A percentile compares a stretch with the other conserved stretches of the same genome.
These are phyloP conservation scores for Kalmusia sp. DNA, from an alignment of 2,329 filamentous ascomycete genomes.

Conservation along the genomic window DNA sequence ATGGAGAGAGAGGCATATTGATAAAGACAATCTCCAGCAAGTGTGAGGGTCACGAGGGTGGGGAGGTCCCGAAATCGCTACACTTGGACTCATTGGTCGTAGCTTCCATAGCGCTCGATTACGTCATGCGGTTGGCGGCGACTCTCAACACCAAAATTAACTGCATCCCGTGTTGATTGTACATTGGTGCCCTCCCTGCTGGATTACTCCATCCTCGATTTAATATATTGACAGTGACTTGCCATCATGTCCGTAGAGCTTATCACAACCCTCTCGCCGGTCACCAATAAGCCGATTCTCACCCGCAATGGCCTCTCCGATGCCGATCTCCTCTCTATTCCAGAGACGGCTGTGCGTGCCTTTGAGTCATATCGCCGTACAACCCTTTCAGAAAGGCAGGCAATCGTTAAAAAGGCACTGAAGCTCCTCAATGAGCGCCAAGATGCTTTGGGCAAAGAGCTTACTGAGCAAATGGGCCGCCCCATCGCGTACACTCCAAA, in stretches of 20 bases:
- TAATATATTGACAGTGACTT: conserved; percentile 22
- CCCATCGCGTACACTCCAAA: conserved; percentile 86
- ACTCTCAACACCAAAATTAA: conserved; percentile 21
- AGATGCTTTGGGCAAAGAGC: conserved; percentile 81
- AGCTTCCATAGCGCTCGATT: background rate
- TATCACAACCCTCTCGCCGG: conserved; percentile 84
- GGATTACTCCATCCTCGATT: conserved; percentile 18
- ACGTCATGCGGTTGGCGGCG: conserved; percentile 21
- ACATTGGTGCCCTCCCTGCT: conserved; percentile 22
- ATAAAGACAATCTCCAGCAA: too few species aligned
- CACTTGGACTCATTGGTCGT: background rate
- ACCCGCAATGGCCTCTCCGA: conserved; percentile 77
- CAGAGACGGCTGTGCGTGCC: conserved; percentile 73
- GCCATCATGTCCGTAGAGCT: conserved; percentile 61
- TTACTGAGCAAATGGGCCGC: conserved; percentile 94
- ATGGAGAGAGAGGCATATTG: too few species aligned
- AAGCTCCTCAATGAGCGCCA: conserved; percentile 72
- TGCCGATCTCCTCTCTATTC: conserved; percentile 74
- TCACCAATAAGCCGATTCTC: conserved; percentile 83
- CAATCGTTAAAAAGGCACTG: conserved; percentile 81
- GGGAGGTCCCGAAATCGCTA: background rate
- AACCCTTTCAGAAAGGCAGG: conserved; percentile 75
- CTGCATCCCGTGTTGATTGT: conserved; percentile 9
- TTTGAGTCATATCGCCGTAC: conserved; percentile 82
- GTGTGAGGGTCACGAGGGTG: too few species aligned